Conservation (phyloP, 768 basidiomycete genomes). For the Leccinum sublutescens region DNA sequence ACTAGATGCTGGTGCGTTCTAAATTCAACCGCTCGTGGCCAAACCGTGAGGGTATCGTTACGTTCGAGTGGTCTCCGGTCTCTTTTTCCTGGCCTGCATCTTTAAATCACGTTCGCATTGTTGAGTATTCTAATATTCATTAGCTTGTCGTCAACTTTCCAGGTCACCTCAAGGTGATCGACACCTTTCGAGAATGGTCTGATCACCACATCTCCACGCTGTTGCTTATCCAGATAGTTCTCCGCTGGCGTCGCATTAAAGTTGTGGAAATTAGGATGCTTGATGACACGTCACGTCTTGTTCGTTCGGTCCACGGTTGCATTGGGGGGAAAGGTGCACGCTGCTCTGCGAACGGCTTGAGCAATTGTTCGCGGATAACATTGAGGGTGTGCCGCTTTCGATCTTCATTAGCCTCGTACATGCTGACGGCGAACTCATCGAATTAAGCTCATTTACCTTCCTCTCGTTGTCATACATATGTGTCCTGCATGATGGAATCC, state of each 20-base stretch:
- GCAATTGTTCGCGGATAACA: conserved; percentile 82
- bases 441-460: conserved; percentile 85
- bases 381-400: conserved; percentile 88
- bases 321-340: conserved; percentile 65
- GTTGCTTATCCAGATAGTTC: conserved; percentile 81
- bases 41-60: conserved; percentile 75
- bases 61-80: conserved; percentile 74
- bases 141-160: conserved; percentile 96
- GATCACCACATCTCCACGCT: conserved; percentile 96
- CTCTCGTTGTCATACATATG: conserved; percentile 74
- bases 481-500: conserved; percentile 87
- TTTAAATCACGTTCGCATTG: conserved; percentile 68
- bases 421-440: conserved; percentile 93
- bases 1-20: conserved; percentile 25
- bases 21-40: conserved; percentile 34
- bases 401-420: conserved; percentile 79
- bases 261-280: conserved; percentile 98
- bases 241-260: conserved; percentile 91
- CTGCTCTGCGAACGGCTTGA: conserved; percentile 75
- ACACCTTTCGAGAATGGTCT: conserved; percentile 92
- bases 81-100: conserved; percentile 76
- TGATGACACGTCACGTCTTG: conserved; percentile 72
- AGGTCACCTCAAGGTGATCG: conserved; percentile 94
- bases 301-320: conserved; percentile 67
- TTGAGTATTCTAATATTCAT: conserved; percentile 42